These are phyloP conservation scores for Nematodospora valgi DNA, from an alignment of 805 yeast genomes.

Conservation along the genomic window DNA sequence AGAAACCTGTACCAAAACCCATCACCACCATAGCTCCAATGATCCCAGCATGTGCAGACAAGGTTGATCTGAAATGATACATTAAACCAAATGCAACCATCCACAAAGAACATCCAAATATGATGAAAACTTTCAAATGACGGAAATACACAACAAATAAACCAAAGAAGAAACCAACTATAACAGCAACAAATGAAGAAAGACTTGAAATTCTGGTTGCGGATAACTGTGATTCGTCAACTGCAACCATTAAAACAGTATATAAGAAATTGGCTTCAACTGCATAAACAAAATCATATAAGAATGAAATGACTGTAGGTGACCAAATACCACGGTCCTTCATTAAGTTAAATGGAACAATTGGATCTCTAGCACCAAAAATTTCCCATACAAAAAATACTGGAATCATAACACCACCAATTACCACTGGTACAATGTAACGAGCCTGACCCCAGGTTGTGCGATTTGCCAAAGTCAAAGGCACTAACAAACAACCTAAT, in stretches of 20 bases:
- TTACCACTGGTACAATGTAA: slow-evolving; percentile 64
- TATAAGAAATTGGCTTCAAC: slow-evolving; percentile 70
- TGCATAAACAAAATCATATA: slow-evolving; percentile 60
- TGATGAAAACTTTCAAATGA: slow-evolving; percentile 55
- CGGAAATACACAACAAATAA: slow-evolving; percentile 47
- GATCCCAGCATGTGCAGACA: slow-evolving; percentile 45
- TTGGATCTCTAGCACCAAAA: slow-evolving; percentile 55
- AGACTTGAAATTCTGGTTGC: slow-evolving; percentile 65
- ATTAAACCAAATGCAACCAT: slow-evolving; percentile 59
- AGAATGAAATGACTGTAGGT: slow-evolving; percentile 56
- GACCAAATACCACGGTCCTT: slow-evolving; percentile 74
- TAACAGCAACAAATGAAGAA: slow-evolving; percentile 63
- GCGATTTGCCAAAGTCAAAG: slow-evolving; percentile 78
- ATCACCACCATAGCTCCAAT: slow-evolving; percentile 62
- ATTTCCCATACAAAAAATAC: slow-evolving; percentile 59
- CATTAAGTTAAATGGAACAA: slow-evolving; percentile 56
- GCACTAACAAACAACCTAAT: slow-evolving; percentile 65
- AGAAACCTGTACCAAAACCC: slow-evolving; percentile 74
- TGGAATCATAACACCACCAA: slow-evolving; percentile 63
- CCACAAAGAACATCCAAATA: slow-evolving; percentile 59
- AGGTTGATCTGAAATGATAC: slow-evolving; percentile 51
- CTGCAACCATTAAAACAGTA: slow-evolving; percentile 62
- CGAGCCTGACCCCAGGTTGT: slow-evolving; percentile 55
- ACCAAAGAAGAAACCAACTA: slow-evolving; percentile 59
- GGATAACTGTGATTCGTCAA: slow-evolving; percentile 53